Evolutionary conservation across 129 eudicot genomes (phyloP).

Genomic region (Deinandra increscens): DNA sequence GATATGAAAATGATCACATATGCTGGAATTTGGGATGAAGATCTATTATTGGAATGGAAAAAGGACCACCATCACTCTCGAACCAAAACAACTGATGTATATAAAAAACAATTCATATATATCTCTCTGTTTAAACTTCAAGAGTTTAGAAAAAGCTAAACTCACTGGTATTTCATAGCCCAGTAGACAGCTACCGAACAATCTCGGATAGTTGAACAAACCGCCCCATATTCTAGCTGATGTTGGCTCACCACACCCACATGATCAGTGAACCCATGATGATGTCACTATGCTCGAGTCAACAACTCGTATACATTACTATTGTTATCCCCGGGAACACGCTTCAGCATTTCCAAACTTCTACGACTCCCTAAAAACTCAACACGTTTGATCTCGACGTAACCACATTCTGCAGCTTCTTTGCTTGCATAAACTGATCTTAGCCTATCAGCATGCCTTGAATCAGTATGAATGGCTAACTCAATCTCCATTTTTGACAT

Average conservation of each 20-base stretch:
- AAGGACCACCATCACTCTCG: too few relatives aligned
- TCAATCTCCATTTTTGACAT: constrained; percentile 72
- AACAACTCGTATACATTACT: constrained; percentile 82
- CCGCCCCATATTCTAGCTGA: neutral
- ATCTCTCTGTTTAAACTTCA: too few relatives aligned
- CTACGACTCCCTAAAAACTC: constrained; percentile 90
- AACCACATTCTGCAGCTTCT: constrained; percentile 51
- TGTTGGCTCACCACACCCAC: neutral
- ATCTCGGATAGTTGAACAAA: too few relatives aligned
- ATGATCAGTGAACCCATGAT: neutral
- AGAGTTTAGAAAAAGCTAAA: too few relatives aligned
- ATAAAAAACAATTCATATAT: too few relatives aligned
- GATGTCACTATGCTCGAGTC: constrained; percentile 47
- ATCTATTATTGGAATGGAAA: too few relatives aligned
- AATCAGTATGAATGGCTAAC: constrained; percentile 83
- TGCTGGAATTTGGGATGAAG: too few relatives aligned
- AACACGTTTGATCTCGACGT: constrained; percentile 53
- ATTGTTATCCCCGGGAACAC: constrained; percentile 73
- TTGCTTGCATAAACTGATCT: constrained; percentile 67
- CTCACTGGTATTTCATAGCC: too few relatives aligned
- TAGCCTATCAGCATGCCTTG: constrained; percentile 81
- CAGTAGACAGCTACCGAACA: too few relatives aligned
- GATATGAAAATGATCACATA: too few relatives aligned
- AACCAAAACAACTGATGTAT: too few relatives aligned
- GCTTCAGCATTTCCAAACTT: constrained; percentile 94